Base-by-base conservation (phyloP, 345 rosid genomes). In the Arabis hirsuta region DNA sequence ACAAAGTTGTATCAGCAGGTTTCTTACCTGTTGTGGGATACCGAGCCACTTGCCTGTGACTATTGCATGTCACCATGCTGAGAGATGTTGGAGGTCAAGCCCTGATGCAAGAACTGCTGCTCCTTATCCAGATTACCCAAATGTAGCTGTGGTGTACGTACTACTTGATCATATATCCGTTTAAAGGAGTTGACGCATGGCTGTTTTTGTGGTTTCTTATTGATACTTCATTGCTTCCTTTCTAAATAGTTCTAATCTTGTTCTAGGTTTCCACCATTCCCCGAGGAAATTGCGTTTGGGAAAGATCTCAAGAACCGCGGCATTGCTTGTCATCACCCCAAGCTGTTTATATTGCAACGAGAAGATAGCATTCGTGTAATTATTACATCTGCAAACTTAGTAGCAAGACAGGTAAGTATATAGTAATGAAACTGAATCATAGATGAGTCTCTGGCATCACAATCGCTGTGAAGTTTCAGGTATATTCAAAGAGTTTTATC, bases 311-410 rank as follows among this genome's bases (percentile, higher is more conserved):
- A 83, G 86, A 90, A 80, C 80, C 81, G 78, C 13, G 98, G 98
- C 70, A 85, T 93, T 77, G 97, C 90, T 65, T 93, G 98, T 77
- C 98, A 93, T 78, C 98, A 93, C 78, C 98, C 98, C 11, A 93
- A 93, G 75, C 77, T 93, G 64, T 51, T 90, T 79, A 84, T 93
- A 60, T 51, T 90, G 85, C 96, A 90, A 78, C 90, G 97, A 80
- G 79, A 90, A 72, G 88, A 86, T 74, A 75, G 76, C 69, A 78
- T 88, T 31, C 96, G 96, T 62, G 80, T 90, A 47, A 62, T 93
- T 71, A 84, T 90, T 50, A 82, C 94, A 54, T 93, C 98, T 62
- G 98, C 98, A 67, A 93, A 93, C 78, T 84, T 93, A 83, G 89
- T 81, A 55, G 70, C 92, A 11, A 87, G 84, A 67, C 97, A 93